A percentile compares a stretch with the other conserved stretches of the same genome.
Conservation (phyloP, 2,329 filamentous ascomycete species). For the Aspergillus sojae region DNA sequence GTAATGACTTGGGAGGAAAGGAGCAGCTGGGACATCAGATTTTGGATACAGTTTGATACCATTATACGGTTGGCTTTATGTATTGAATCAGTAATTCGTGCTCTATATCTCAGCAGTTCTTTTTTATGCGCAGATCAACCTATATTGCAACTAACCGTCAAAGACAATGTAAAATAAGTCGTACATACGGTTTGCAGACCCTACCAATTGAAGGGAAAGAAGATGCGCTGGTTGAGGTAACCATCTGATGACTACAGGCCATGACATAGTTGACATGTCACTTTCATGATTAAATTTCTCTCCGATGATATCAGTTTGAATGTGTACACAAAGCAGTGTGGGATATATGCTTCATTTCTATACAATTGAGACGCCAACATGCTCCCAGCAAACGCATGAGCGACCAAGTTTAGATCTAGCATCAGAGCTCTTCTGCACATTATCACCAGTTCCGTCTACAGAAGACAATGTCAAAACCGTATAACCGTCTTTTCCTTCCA, state of each 20-base stretch:
- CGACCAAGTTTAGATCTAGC: slow-evolving; percentile 8
- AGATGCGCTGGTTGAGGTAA: neutral
- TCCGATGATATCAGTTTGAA: neutral
- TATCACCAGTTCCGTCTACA: neutral
- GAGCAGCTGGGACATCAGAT: neutral
- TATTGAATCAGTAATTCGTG: neutral
- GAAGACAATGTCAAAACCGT: slow-evolving; percentile 32
- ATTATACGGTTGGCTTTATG: neutral
- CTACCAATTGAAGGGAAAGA: neutral
- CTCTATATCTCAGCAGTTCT: neutral
- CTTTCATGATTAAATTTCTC: neutral
- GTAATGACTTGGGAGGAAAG: neutral
- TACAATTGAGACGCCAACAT: slow-evolving; percentile 31
- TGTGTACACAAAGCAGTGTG: neutral
- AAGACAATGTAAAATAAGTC: neutral
- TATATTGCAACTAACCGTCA: neutral
- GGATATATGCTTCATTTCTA: slow-evolving; percentile 13
- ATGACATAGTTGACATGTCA: neutral
- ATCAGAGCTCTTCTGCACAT: slow-evolving; percentile 5
- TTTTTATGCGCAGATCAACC: too few relatives aligned
- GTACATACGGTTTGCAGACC: neutral
- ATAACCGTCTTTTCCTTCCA: slow-evolving; percentile 46
- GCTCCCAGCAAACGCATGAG: slow-evolving; percentile 44
- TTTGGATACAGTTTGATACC: neutral
- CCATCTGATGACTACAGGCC: neutral